Percentiles rank a stretch among this genome's conserved stretches.
Evolutionary conservation across 2,329 filamentous ascomycete genomes (phyloP).

Genomic region (Cryphonectria nitschkei): DNA sequence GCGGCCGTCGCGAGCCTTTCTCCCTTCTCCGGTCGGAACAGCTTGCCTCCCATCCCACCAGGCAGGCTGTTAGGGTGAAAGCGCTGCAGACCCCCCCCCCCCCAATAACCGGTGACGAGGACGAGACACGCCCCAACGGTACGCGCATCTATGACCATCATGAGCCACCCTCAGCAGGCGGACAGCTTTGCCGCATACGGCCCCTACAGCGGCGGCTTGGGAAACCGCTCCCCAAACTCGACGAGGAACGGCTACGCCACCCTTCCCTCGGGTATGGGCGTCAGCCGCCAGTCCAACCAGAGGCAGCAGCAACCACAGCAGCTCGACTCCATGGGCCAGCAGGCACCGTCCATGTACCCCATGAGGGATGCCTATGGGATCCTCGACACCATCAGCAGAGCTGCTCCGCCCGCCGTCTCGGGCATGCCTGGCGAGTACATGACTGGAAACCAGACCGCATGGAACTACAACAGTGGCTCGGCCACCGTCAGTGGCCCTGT

Average conservation of each 20-base stretch:
- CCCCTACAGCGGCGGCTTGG: constrained; percentile 26
- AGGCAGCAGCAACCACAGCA: constrained; percentile 30
- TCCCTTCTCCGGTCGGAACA: constrained; percentile 4
- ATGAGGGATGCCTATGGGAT: constrained; percentile 36
- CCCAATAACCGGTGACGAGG: neutral
- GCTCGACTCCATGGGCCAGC: constrained; percentile 35
- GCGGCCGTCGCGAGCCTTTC: neutral
- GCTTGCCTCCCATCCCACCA: constrained; percentile 17
- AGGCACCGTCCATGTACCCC: constrained; percentile 33
- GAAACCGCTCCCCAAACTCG: constrained; percentile 35
- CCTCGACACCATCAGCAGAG: constrained; percentile 36
- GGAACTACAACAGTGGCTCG: constrained; percentile 37
- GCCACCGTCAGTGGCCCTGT: constrained; percentile 59
- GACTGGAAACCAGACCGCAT: constrained; percentile 34
- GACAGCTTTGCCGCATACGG: constrained; percentile 29
- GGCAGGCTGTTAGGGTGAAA: constrained; percentile 7
- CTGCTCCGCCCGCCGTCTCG: constrained; percentile 32
- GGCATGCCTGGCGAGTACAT: constrained; percentile 34
- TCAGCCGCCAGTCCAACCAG: constrained; percentile 34
- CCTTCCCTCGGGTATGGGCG: constrained; percentile 31
- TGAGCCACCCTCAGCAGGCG: constrained; percentile 28
- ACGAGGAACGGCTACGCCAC: constrained; percentile 37
- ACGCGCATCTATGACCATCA: constrained; percentile 27
- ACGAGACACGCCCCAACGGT: constrained; percentile 11
- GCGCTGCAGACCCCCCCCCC: too few relatives aligned